phyloP scores from a whole-genome alignment of 2,329 filamentous ascomycete species.

The Trichoderma simmonsii region DNA sequence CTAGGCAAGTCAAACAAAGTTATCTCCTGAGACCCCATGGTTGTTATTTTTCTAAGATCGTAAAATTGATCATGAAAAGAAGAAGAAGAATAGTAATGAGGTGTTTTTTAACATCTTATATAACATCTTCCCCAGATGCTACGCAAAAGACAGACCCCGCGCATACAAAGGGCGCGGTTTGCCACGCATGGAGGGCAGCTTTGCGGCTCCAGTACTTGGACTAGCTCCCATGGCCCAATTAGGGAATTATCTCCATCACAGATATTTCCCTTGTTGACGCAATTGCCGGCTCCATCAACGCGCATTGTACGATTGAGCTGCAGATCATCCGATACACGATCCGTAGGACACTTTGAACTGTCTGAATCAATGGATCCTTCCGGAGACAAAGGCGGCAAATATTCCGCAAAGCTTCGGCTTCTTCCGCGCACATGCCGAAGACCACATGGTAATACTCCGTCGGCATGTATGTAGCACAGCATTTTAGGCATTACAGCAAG shows the following conservation, averaged over 20 bases:
- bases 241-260: background rate
- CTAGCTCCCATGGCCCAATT: background rate
- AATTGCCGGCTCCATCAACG: background rate
- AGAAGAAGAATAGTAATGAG: background rate
- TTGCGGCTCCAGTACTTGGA: background rate
- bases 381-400: background rate
- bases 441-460: background rate
- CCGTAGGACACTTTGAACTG: background rate
- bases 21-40: constrained; percentile 38
- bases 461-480: background rate
- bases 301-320: background rate
- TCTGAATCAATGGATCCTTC: background rate
- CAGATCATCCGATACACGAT: background rate
- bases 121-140: background rate
- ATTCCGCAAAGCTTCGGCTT: background rate
- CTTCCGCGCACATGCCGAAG: background rate
- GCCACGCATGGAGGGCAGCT: too few species aligned
- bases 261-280: background rate
- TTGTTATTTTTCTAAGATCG: constrained; percentile 18
- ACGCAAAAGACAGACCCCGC: background rate
- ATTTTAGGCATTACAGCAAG: background rate
- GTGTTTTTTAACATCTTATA: background rate
- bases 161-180: background rate
- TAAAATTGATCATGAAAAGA: too few species aligned
- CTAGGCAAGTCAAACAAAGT: constrained; percentile 62